Percentiles rank a stretch among this genome's conserved stretches.
phyloP scores from a whole-genome alignment of 768 basidiomycete species.

The Tricholoma terreum region DNA sequence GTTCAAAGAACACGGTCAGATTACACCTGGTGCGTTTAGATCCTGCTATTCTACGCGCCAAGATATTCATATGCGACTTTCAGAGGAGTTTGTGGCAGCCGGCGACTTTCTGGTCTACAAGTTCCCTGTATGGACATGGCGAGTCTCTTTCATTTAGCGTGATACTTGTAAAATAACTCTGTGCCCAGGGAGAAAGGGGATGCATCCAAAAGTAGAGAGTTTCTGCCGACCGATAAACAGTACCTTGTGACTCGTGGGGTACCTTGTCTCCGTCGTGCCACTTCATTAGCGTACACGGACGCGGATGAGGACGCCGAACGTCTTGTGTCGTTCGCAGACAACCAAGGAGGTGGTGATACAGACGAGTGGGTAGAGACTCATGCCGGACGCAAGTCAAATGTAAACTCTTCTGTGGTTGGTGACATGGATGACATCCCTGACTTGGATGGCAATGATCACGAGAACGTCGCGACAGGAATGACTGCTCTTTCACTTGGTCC shows the following conservation, averaged over 20 bases:
- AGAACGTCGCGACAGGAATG: conserved; percentile 43
- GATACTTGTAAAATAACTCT: conserved; percentile 1
- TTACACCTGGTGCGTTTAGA: conserved; percentile 74
- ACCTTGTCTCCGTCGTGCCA: conserved; percentile 93
- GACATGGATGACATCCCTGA: conserved; percentile 87
- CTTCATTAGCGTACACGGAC: conserved; percentile 89
- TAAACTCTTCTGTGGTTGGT: conserved; percentile 55
- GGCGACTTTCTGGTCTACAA: conserved; percentile 98
- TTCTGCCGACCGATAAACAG: conserved; percentile 93
- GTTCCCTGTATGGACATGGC: conserved; percentile 99
- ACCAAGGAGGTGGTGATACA: conserved; percentile 50
- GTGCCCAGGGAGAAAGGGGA: conserved; percentile 91
- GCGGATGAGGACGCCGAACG: conserved; percentile 96
- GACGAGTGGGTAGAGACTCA: conserved; percentile 99
- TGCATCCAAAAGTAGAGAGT: conserved; percentile 79
- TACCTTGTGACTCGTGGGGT: conserved; percentile 95
- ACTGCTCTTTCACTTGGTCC: conserved; percentile 44
- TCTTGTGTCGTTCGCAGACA: conserved; percentile 77
- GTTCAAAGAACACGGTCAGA: conserved; percentile 97
- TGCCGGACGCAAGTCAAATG: conserved; percentile 61
- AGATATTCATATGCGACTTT: conserved; percentile 12
- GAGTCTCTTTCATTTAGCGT: conserved; percentile 24
- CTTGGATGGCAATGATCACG: conserved; percentile 52
- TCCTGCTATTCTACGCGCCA: conserved; percentile 13
- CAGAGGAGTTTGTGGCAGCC: conserved; percentile 97